Conservation (phyloP, 495 filamentous ascomycete species). For the Xanthoparmelia taractica region DNA sequence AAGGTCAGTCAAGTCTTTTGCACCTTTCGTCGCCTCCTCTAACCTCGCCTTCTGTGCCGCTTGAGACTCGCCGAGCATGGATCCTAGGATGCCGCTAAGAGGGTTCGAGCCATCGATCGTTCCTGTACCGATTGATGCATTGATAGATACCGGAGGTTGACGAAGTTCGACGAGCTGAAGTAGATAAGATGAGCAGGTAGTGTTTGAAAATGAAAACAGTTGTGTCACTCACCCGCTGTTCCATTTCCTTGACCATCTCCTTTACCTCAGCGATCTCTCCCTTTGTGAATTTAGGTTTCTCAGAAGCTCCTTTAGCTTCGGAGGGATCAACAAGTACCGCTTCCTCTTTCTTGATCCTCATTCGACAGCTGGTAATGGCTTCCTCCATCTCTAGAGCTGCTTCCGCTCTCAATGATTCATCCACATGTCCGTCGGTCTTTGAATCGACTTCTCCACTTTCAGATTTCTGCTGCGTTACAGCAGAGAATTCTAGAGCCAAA, state of each 20-base stretch:
- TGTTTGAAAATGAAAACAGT: neutral
- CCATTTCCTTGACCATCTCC: conserved; percentile 82
- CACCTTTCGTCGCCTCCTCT: conserved; percentile 68
- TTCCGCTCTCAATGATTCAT: conserved; percentile 64
- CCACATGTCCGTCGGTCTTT: conserved; percentile 39
- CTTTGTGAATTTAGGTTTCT: conserved; percentile 47
- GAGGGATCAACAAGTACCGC: conserved; percentile 47
- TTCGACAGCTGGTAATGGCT: conserved; percentile 70
- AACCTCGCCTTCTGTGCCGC: conserved; percentile 56
- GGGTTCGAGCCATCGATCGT: conserved; percentile 41
- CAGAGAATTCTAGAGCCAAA: conserved; percentile 87
- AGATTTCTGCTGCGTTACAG: conserved; percentile 56
- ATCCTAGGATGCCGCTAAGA: conserved; percentile 63
- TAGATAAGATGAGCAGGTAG: neutral
- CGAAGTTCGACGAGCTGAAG: conserved; percentile 65
- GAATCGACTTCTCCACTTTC: conserved; percentile 34
- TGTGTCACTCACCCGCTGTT: conserved; percentile 55
- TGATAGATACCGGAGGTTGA: conserved; percentile 59
- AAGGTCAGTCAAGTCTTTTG: conserved; percentile 80
- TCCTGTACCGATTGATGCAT: conserved; percentile 40
- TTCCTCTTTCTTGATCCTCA: conserved; percentile 69
- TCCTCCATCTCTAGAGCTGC: conserved; percentile 70
- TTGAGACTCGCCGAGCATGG: conserved; percentile 59
- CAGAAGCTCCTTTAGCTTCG: conserved; percentile 45
- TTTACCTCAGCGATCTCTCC: conserved; percentile 71